phyloP scores from a whole-genome alignment of 495 filamentous ascomycete genomes.

The Coniosporium apollinis region DNA sequence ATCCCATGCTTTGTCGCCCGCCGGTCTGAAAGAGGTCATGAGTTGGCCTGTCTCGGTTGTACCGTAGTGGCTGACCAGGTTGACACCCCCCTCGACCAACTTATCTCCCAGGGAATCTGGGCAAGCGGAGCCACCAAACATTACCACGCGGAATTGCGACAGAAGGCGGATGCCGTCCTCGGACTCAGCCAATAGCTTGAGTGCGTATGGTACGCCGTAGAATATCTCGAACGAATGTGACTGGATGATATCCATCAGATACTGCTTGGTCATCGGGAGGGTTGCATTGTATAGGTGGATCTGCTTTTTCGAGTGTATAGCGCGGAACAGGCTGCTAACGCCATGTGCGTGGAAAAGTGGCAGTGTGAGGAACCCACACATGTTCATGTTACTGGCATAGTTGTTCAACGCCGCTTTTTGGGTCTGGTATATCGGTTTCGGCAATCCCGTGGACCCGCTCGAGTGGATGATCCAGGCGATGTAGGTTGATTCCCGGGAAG shows the following conservation, averaged over 20 bases:
- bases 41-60: slow-evolving; percentile 40
- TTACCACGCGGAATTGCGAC: slow-evolving; percentile 4
- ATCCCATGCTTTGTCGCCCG: slow-evolving; percentile 28
- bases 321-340: slow-evolving; percentile 31
- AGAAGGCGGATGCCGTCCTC: slow-evolving; percentile 7
- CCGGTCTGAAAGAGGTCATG: slow-evolving; percentile 35
- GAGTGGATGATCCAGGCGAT: slow-evolving; percentile 15
- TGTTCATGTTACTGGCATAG: slow-evolving; percentile 23
- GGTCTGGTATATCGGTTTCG: slow-evolving; percentile 22
- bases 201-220: slow-evolving; percentile 10
- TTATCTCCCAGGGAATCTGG: slow-evolving; percentile 27
- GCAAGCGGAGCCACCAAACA: slow-evolving; percentile 12
- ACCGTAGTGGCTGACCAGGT: slow-evolving; percentile 35
- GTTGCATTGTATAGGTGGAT: slow-evolving; percentile 30
- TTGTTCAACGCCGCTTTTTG: slow-evolving; percentile 25
- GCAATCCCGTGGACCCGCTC: slow-evolving; percentile 12
- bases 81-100: slow-evolving; percentile 36
- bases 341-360: slow-evolving; percentile 26
- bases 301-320: slow-evolving; percentile 24
- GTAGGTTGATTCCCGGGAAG: slow-evolving; percentile 2
- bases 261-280: slow-evolving; percentile 26
- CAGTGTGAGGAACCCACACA: slow-evolving; percentile 8
- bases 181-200: slow-evolving; percentile 11
- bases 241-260: slow-evolving; percentile 25
- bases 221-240: slow-evolving; percentile 3